Base-by-base conservation (phyloP, 495 filamentous ascomycete species). In the Apodospora peruviana region DNA sequence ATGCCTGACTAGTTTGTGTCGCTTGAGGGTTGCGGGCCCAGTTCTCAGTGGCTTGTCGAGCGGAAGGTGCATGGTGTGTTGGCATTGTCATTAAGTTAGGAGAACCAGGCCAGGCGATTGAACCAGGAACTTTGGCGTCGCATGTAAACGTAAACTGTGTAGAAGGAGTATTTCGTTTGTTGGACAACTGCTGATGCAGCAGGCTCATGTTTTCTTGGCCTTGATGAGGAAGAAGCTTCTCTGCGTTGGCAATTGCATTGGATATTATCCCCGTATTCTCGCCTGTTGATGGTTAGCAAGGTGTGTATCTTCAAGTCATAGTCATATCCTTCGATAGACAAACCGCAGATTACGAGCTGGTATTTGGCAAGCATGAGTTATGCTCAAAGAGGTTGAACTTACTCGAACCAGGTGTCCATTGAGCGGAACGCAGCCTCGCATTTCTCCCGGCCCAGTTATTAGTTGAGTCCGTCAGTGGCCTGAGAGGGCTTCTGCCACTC, bases 61-160 rank as follows among this genome's bases (percentile, higher is more conserved):
- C 7, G 14, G 45, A 14, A 20, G 45, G 11, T 22, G 40, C 18
- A 24, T 55, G 52, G 17, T 48, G 45, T 2, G 44, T 16, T 16
- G 37, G 47, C 29, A 45, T 38, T 14, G 43, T 19, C 19, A 53
- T 8, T 50, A 46, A 52, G 21, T 50, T 42, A 56, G 88, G 85
- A 1, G 86, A 84, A 40, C 67, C 74, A 27, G 76, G 72, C 75
- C 75, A 78, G 21, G 70, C 57, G 17, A 68, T 37, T n/a, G 63
- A 58, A 3, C 68, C 70, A 5, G 74, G 71, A 10, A 76, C 73
- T 45, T 75, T 74, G 0, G 77, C 71, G 49, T 88, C 85, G 65
- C 88, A 91, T 2, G 86, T 93, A 64, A 96, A 96, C 14, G 90
- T 95, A 57, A 96, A 96, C 53, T 94, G 88, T 0, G 85, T 82